A percentile compares a stretch with the other conserved stretches of the same genome.
Conservation (phyloP, 495 filamentous ascomycete species). For the Trichoderma virens region DNA sequence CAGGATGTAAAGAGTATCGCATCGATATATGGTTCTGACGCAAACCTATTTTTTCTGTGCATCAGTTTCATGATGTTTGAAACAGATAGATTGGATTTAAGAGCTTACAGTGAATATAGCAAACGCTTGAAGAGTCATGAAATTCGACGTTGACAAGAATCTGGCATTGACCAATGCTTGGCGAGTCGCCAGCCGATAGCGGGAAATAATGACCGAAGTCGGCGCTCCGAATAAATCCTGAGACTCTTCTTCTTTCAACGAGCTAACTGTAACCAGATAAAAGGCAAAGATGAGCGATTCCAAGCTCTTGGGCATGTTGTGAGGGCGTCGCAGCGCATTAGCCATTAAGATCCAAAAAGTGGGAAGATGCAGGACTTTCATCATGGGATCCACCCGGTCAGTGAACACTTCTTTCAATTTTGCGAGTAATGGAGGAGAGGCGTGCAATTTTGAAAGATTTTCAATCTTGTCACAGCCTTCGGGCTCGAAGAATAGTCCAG, state of each 20-base stretch:
- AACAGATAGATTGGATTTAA: neutral
- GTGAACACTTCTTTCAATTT: constrained; percentile 33
- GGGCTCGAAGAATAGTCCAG: neutral
- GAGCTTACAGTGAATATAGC: constrained; percentile 39
- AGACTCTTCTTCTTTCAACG: constrained; percentile 45
- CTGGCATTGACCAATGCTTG: constrained; percentile 39
- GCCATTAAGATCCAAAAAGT: constrained; percentile 46
- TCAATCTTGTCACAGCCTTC: neutral
- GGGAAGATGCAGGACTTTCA: constrained; percentile 61
- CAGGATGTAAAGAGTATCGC: constrained; percentile 38
- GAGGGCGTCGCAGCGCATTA: constrained; percentile 30
- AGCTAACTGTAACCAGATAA: constrained; percentile 39
- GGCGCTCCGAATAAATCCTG: constrained; percentile 35
- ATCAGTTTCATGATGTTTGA: neutral
- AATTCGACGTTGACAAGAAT: constrained; percentile 44
- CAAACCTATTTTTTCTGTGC: constrained; percentile 27
- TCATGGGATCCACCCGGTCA: constrained; percentile 58
- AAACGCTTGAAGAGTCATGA: constrained; percentile 48
- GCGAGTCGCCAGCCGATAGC: constrained; percentile 36
- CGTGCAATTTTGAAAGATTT: neutral
- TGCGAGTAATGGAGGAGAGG: neutral
- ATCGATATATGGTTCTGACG: constrained; percentile 33
- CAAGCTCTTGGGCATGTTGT: constrained; percentile 36
- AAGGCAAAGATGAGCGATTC: constrained; percentile 48
- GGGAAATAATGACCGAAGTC: constrained; percentile 29